Evolutionary conservation across 768 basidiomycete species (phyloP).

Genomic region (Mycena rebaudengoi): DNA sequence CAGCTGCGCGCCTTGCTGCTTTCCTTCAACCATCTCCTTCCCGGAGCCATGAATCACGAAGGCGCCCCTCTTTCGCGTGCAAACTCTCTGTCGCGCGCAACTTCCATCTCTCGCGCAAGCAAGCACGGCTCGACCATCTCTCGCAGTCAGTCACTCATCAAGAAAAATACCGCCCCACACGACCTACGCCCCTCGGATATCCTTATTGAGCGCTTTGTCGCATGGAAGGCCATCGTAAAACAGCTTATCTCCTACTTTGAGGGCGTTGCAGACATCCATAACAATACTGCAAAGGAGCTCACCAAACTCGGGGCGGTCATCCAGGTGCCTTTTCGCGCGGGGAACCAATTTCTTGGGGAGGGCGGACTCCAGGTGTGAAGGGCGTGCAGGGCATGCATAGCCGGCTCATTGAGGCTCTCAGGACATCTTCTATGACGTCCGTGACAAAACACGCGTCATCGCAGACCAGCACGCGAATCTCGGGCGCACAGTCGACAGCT

Average conservation of each 20-base stretch:
- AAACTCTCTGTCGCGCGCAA: conserved; percentile 74
- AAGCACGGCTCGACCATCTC: conserved; percentile 77
- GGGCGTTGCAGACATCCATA: conserved; percentile 85
- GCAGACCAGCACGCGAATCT: conserved; percentile 98
- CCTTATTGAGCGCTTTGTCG: conserved; percentile 91
- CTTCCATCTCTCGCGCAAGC: conserved; percentile 72
- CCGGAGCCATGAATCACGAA: conserved; percentile 55
- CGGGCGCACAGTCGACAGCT: conserved; percentile 94
- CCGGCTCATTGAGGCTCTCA: conserved; percentile 34
- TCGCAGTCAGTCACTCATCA: conserved; percentile 86
- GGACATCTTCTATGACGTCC: conserved; percentile 93
- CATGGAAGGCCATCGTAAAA: conserved; percentile 96
- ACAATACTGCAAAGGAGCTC: conserved; percentile 91
- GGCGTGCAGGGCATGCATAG: too few species aligned
- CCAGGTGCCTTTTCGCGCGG: conserved; percentile 93
- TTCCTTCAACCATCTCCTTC: too few species aligned
- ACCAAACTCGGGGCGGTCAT: conserved; percentile 94
- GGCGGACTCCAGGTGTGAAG: conserved; percentile 93
- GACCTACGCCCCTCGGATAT: conserved; percentile 93
- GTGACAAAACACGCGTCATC: conserved; percentile 92
- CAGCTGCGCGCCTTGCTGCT: too few species aligned
- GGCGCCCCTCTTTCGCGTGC: conserved; percentile 68
- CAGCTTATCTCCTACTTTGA: conserved; percentile 93
- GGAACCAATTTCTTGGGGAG: conserved; percentile 97
- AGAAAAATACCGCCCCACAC: conserved; percentile 90